phyloP scores from a whole-genome alignment of 2,329 filamentous ascomycete species.

The Colletotrichum scovillei region DNA sequence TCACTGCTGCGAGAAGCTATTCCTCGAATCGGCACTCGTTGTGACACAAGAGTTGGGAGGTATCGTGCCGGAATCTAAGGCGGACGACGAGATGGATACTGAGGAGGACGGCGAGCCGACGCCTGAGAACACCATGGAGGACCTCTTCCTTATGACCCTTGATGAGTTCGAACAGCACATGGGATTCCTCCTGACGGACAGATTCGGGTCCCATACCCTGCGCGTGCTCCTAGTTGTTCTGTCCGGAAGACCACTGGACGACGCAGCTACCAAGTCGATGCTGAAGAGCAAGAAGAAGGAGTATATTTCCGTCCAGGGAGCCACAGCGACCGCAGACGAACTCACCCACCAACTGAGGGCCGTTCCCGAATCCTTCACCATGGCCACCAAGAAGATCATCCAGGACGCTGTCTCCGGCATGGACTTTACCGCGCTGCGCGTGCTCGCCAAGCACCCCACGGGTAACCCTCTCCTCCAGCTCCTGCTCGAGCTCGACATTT shows the following conservation, averaged over 20 bases:
- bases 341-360: conserved; percentile 57
- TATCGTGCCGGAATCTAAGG: conserved; percentile 55
- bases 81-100: conserved; percentile 52
- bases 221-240: conserved; percentile 88
- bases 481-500: conserved; percentile 86
- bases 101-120: conserved; percentile 59
- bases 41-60: conserved; percentile 77
- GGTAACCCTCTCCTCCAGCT: conserved; percentile 95
- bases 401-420: conserved; percentile 78
- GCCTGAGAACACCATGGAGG: conserved; percentile 78
- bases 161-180: conserved; percentile 90
- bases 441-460: conserved; percentile 87
- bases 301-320: conserved; percentile 73
- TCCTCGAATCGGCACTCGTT: conserved; percentile 82
- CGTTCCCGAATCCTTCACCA: conserved; percentile 83
- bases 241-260: conserved; percentile 83
- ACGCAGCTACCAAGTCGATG: conserved; percentile 75
- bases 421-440: conserved; percentile 82
- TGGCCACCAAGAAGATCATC: conserved; percentile 85
- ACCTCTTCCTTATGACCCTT: conserved; percentile 83
- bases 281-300: conserved; percentile 95
- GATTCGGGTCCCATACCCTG: conserved; percentile 90
- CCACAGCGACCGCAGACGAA: conserved; percentile 53
- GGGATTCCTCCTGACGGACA: conserved; percentile 85
- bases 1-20: conserved; percentile 95